A percentile compares a stretch with the other conserved stretches of the same genome.
phyloP scores from a whole-genome alignment of 106 monocot species.

The Xerophyta viscosa region DNA sequence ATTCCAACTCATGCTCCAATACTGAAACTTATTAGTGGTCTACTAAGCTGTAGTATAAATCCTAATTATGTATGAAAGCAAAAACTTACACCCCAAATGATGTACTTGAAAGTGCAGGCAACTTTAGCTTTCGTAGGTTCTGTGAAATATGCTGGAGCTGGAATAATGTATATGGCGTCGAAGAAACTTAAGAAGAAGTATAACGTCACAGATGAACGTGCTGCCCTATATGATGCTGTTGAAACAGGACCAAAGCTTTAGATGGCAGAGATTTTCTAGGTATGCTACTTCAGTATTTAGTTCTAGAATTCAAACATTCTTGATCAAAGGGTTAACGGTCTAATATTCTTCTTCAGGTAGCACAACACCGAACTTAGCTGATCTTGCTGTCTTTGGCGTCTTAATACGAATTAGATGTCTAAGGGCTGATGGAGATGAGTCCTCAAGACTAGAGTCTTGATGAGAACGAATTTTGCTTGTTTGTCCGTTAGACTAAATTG shows the following conservation, averaged over 20 bases:
- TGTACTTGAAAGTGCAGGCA: slow-evolving; percentile 48
- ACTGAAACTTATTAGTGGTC: no score
- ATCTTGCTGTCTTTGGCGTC: slow-evolving; percentile 91
- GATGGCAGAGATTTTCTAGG: slow-evolving; percentile 87
- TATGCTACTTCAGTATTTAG: slow-evolving; percentile 6
- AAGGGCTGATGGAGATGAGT: slow-evolving; percentile 64
- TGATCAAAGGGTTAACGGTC: background rate
- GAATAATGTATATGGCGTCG: slow-evolving; percentile 87
- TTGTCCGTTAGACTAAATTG: background rate
- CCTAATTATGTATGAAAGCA: no score
- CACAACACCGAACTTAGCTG: slow-evolving; percentile 79
- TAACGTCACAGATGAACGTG: slow-evolving; percentile 87
- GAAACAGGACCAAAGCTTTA: slow-evolving; percentile 86
- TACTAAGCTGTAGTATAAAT: no score
- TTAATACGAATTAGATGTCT: slow-evolving; percentile 77
- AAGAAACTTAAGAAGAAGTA: slow-evolving; percentile 98
- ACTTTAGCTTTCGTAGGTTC: slow-evolving; percentile 65
- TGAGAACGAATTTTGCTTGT: background rate
- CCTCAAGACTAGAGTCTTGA: slow-evolving; percentile 34
- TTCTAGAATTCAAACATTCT: background rate
- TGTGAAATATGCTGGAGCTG: slow-evolving; percentile 89
- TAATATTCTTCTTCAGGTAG: slow-evolving; percentile 40
- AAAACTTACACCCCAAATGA: background rate
- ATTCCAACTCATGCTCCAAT: no score
- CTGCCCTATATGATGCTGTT: slow-evolving; percentile 80